Evolutionary conservation across 345 rosid genomes (phyloP).

Genomic region (Pistacia integerrima): DNA sequence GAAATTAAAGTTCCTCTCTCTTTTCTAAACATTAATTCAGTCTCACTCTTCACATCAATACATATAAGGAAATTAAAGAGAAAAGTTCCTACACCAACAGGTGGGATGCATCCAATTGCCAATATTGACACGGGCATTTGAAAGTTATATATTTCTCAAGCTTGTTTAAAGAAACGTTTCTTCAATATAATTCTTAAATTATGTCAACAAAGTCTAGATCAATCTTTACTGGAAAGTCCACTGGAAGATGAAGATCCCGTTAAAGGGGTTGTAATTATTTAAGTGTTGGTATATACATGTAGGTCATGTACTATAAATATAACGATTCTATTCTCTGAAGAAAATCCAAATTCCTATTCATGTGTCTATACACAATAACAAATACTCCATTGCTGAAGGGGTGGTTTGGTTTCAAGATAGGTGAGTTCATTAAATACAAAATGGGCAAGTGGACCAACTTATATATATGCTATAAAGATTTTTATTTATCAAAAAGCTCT

Average conservation of each 20-base stretch:
- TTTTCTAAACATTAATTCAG: no score
- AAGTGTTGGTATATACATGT: neutral
- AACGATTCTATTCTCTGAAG: conserved; percentile 7
- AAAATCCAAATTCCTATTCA: conserved; percentile 1
- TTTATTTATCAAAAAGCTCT: neutral
- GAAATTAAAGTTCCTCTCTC: no score
- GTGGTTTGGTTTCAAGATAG: neutral
- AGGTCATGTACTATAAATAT: conserved; percentile 19
- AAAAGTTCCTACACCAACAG: no score
- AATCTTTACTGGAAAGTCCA: neutral
- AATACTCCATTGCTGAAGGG: neutral
- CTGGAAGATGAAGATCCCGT: conserved; percentile 9
- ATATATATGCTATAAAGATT: neutral
- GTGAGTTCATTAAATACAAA: neutral
- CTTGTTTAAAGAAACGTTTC: no score
- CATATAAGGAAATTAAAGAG: no score
- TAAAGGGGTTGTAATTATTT: conserved; percentile 17
- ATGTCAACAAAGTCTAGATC: neutral
- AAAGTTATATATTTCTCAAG: no score
- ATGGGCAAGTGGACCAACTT: conserved; percentile 1
- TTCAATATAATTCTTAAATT: no score
- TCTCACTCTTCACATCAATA: no score
- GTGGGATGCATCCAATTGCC: no score
- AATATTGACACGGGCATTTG: no score
- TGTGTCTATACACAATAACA: neutral